Evolutionary conservation across 768 basidiomycete species (phyloP), one percentile per base, ranked within the genome.

Genomic region (Rossbeevera mucosa): DNA sequence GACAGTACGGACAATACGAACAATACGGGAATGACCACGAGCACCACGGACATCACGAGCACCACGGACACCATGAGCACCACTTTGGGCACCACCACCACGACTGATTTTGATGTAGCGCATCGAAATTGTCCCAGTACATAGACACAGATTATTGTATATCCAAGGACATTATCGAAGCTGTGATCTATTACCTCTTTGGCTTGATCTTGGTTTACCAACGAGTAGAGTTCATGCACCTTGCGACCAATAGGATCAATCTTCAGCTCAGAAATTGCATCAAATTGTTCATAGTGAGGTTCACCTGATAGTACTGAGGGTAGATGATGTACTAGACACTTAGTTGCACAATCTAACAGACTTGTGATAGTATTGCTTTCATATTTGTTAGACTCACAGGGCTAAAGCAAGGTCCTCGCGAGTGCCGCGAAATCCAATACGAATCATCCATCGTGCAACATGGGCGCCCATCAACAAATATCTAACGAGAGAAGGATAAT

Each of bases 81-180:
- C 42, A 58, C 45, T 5, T 28, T 3, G 29, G 33, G n/a, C 8
- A 43, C 48, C 54, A 44, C 51, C 47, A 33, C 4, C 4, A 26
- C 12, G 3, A 14, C 20, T 6, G n/a, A 20, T 21, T 31, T 25
- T 9, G 41, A 13, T 42, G 41, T 4, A 42, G 41, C 22, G 21
- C 14, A 14, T 26, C 7, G 33, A 11, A 28, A 20, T 1, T 44
- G 56, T 54, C 49, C 24, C 25, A 36, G 47, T 22, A 41, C 11
- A n/a, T 30, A 12, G 28, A 25, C 14, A 44, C 44, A 4, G 31
- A 31, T 16, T 24, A 11, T 41, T 59, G 40, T 62, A 64, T 47
- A 57, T 36, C 47, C 26, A 16, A 28, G 11, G 3, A n/a, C 22
- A n/a, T 29, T 13, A 12, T 52, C 16, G 25, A n/a, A 24, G 9